These are phyloP conservation scores for Stephania cephalantha DNA, from an alignment of 164 flowering plant genomes.

Conservation along the genomic window DNA sequence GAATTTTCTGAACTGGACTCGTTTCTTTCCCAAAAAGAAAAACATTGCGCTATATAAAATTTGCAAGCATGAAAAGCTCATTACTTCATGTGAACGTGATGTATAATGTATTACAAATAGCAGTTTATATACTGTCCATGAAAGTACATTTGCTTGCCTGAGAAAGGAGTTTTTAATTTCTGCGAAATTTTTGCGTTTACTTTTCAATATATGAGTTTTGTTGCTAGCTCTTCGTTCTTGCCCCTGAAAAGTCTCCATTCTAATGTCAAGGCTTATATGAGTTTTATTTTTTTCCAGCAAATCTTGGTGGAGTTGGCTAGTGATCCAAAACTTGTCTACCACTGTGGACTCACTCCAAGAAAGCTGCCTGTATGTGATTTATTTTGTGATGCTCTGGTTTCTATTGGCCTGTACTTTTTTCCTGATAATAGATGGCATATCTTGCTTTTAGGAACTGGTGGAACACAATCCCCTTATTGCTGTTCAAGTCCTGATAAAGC, in stretches of 20 bases:
- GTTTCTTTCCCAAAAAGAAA: background rate
- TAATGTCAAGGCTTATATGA: background rate
- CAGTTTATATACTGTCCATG: background rate
- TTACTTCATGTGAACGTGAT: background rate
- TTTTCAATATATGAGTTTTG: background rate
- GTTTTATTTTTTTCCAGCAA: constrained; percentile 41
- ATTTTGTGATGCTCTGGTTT: background rate
- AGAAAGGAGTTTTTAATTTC: background rate
- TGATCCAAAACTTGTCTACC: constrained; percentile 94
- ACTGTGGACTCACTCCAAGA: constrained; percentile 91
- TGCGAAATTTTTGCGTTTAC: background rate
- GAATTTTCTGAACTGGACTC: background rate
- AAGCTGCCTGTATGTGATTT: constrained; percentile 73
- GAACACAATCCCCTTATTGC: constrained; percentile 95
- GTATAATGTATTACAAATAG: background rate
- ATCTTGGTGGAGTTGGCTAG: constrained; percentile 68
- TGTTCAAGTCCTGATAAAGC: constrained; percentile 85
- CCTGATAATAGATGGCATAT: constrained; percentile 7
- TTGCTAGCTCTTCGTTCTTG: background rate
- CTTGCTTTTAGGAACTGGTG: constrained; percentile 71
- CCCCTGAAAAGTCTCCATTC: background rate
- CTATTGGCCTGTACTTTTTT: background rate
- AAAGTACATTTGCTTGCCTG: background rate
- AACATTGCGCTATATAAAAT: background rate
- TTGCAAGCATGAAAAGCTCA: background rate